Base-by-base conservation (phyloP, 192 early-diverging fungal genomes). In the Hyaloraphidium curvatum region DNA sequence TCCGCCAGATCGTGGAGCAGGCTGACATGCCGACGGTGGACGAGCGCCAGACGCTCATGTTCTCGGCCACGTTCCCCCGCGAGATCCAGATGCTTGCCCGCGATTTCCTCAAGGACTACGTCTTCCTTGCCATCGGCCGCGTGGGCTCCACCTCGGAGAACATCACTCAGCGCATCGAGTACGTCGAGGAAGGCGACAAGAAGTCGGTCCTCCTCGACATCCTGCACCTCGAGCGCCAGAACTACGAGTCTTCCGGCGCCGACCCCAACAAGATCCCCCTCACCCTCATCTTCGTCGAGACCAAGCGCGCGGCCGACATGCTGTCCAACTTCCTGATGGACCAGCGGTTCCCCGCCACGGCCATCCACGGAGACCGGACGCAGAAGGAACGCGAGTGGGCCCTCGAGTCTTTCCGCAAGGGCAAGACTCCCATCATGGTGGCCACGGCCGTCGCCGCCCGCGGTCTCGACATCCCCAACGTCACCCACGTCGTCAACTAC, bases 361-460 rank as follows among this genome's bases (percentile, higher is more conserved):
- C 89, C 30, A 98, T 98, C 66, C 91, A 98, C 65, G 94, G 94
- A 37, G 91, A 96, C 64, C 79, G 89, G 51, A 85, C 84, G 16
- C 91, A 98, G 67, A 76, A 82, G 29, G 94, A 96, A 62, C 84
- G 94, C 67, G 91, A 98, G 66, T 74, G 78, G 33, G 90, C 90
- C 1, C 69, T 98, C 21, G 75, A 83, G 51, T 75, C 67, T 39
- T 98, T 98, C 82, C 79, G 86, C 53, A 70, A 77, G 22, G 91
- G 83, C 22, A 57, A 58, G 9, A 70, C 72, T 3, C 74, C 74
- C 11, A 62, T 98, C 51, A 82, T 98, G 69, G 91, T 98, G 7
- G 94, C 91, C 25, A 98, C 94, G 5, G 94, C 89, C 30, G 94
- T 96, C 0, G 94, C 94, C 31, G 87, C 90, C 19, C 84, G 94